A percentile compares a stretch with the other conserved stretches of the same genome.
phyloP scores from a whole-genome alignment of 768 basidiomycete genomes.

The Fibroporia radiculosa region DNA sequence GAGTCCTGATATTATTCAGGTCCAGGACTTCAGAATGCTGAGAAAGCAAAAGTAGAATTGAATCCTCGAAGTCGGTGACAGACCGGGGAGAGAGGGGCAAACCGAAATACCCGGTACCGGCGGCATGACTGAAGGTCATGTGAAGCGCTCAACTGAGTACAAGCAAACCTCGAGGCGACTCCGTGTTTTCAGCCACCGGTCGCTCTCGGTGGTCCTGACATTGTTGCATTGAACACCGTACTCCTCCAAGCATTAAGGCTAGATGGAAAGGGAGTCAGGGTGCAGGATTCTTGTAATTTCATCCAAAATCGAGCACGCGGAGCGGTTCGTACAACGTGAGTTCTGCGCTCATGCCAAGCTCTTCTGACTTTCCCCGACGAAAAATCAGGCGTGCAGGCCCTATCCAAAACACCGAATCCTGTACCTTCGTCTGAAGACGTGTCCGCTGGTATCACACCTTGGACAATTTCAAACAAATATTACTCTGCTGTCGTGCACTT shows the following conservation, averaged over 20 bases:
- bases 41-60: too few species aligned
- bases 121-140: too few species aligned
- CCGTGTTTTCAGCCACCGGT: too few species aligned
- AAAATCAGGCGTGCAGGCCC: slow-evolving; percentile 19
- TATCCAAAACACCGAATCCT: slow-evolving; percentile 5
- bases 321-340: slow-evolving; percentile 22
- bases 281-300: slow-evolving; percentile 21
- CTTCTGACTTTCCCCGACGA: slow-evolving; percentile 8
- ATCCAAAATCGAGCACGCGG: slow-evolving; percentile 17
- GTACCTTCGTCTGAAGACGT: not conserved
- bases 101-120: too few species aligned
- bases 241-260: not conserved
- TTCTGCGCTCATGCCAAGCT: slow-evolving; percentile 4
- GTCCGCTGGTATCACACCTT: slow-evolving; percentile 37
- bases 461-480: slow-evolving; percentile 77
- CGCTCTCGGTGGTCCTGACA: too few species aligned
- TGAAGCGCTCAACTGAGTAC: too few species aligned
- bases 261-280: slow-evolving; percentile 10
- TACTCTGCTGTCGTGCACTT: slow-evolving; percentile 76
- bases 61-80: too few species aligned
- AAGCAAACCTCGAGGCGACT: too few species aligned
- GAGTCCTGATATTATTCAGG: too few species aligned
- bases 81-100: too few species aligned
- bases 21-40: too few species aligned
- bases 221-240: too few species aligned